These are phyloP conservation scores for Yamagishiella unicocca DNA, from an alignment of 139 green algal species.

Conservation along the genomic window DNA sequence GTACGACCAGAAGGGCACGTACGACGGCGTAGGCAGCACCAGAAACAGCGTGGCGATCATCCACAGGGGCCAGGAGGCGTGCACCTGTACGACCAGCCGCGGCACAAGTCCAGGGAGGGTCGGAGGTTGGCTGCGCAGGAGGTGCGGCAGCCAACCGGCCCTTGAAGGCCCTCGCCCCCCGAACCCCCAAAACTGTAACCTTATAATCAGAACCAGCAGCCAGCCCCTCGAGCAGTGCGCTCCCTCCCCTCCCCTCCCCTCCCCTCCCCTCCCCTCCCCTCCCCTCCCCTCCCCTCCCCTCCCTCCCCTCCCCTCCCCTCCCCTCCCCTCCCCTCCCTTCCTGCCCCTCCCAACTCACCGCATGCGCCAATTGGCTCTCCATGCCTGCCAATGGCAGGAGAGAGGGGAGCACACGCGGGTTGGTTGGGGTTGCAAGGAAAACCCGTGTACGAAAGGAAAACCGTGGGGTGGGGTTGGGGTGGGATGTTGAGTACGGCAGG, in stretches of 20 bases:
- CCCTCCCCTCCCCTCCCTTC: not conserved
- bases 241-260: not conserved
- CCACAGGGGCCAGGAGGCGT: conserved; percentile 43
- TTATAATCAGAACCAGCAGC: too few relatives aligned
- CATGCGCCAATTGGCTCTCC: conserved; percentile 31
- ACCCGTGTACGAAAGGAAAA: too few relatives aligned
- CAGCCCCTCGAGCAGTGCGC: not conserved
- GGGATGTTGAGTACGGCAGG: too few relatives aligned
- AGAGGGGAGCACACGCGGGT: too few relatives aligned
- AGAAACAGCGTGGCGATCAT: conserved; percentile 42
- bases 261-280: not conserved
- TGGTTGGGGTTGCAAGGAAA: too few relatives aligned
- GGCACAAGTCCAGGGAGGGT: too few relatives aligned
- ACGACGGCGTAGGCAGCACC: conserved; percentile 11
- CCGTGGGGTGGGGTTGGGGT: too few relatives aligned
- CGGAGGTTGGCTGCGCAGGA: not conserved
- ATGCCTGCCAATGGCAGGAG: conserved; percentile 8
- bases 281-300: not conserved
- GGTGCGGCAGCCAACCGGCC: too few relatives aligned
- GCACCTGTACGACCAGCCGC: not conserved
- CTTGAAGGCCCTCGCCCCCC: too few relatives aligned
- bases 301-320: not conserved
- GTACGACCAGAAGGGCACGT: conserved; percentile 43
- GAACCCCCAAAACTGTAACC: too few relatives aligned
- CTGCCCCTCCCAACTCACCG: not conserved